Evolutionary conservation across 371 early-diverging fungal genomes (phyloP).

Genomic region (Rhizomucor pusillus): DNA sequence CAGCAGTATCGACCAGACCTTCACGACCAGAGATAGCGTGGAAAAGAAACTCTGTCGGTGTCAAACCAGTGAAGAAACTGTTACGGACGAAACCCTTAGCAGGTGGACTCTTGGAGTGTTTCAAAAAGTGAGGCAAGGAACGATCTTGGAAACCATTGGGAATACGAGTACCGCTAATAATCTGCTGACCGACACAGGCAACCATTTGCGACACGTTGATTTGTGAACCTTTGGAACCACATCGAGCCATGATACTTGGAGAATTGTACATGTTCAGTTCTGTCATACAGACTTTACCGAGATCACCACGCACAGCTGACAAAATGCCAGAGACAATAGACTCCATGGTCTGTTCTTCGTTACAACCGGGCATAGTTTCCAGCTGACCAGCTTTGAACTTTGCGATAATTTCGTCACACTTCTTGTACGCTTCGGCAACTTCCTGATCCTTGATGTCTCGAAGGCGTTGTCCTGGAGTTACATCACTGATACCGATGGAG

Average conservation of each 20-base stretch:
- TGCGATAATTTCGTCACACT: conserved; percentile 84
- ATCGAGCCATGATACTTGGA: conserved; percentile 97
- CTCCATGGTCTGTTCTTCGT: conserved; percentile 89
- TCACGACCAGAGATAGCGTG: conserved; percentile 99
- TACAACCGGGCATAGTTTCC: conserved; percentile 86
- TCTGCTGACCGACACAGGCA: conserved; percentile 99
- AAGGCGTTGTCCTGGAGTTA: conserved; percentile 84
- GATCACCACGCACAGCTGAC: conserved; percentile 93
- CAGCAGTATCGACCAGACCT: conserved; percentile 99
- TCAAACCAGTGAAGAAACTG: conserved; percentile 96
- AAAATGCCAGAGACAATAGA: conserved; percentile 88
- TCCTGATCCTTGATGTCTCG: conserved; percentile 76
- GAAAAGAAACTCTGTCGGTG: conserved; percentile 98
- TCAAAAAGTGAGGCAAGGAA: conserved; percentile 96
- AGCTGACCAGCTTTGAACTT: conserved; percentile 72
- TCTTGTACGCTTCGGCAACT: conserved; percentile 77
- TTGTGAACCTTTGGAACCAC: conserved; percentile 97
- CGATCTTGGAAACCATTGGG: conserved; percentile 97
- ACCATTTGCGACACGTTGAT: conserved; percentile 99
- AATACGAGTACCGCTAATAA: conserved; percentile 96
- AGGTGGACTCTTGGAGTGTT: conserved; percentile 86
- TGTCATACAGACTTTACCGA: conserved; percentile 93
- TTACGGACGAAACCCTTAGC: conserved; percentile 98
- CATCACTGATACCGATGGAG: conserved; percentile 98
- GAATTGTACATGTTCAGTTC: conserved; percentile 95